Percentiles rank a stretch among this genome's conserved stretches.
Conservation (phyloP, 345 rosid species). For the Gossypium anomalum region DNA sequence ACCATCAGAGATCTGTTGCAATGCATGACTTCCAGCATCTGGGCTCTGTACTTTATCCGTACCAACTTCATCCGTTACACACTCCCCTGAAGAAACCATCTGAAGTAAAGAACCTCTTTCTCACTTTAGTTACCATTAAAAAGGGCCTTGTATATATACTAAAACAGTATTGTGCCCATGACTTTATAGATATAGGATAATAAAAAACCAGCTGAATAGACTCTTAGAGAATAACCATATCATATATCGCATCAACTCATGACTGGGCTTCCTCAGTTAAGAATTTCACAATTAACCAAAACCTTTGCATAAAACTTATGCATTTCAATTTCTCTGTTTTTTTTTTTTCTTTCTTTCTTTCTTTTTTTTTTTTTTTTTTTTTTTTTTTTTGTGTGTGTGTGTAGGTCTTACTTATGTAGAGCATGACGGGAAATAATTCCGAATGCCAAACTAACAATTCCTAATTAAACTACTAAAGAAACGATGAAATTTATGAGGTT, state of each 20-base stretch:
- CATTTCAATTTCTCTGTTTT: neutral
- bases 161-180: neutral
- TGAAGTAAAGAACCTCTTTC: slow-evolving; percentile 23
- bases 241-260: neutral
- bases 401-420: too few relatives aligned
- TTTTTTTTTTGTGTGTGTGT: neutral
- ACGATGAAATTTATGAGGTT: neutral
- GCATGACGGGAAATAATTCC: neutral
- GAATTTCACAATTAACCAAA: neutral
- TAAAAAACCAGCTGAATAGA: neutral
- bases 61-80: slow-evolving; percentile 30
- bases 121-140: slow-evolving; percentile 17
- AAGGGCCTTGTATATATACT: neutral
- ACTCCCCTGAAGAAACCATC: slow-evolving; percentile 41
- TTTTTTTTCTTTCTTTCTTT: rapidly evolving
- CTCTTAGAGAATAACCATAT: neutral
- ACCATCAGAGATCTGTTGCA: slow-evolving; percentile 26
- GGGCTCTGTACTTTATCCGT: slow-evolving; percentile 29
- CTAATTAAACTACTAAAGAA: neutral
- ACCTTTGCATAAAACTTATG: neutral
- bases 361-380: neutral
- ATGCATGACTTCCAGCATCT: slow-evolving; percentile 22
- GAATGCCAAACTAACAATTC: neutral
- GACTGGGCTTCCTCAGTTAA: neutral
- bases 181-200: neutral